These are phyloP conservation scores for Ustilago trichophora DNA, from an alignment of 1,284 basidiomycete genomes.

Conservation along the genomic window DNA sequence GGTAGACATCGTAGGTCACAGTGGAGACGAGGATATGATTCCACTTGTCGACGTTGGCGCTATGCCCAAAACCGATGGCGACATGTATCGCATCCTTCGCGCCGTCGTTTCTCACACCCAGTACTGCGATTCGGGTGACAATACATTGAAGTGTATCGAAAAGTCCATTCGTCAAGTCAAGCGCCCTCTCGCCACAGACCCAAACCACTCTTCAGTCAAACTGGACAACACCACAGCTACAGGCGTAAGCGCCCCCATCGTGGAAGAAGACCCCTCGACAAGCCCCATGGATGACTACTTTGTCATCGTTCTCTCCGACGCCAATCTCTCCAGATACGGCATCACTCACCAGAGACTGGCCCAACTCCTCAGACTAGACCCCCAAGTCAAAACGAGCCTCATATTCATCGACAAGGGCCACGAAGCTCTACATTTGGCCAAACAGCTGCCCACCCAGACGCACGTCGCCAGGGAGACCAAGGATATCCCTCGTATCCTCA, in stretches of 20 bases:
- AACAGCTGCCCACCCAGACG: conserved; percentile 56
- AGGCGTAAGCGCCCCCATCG: conserved; percentile 14
- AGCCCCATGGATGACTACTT: conserved; percentile 66
- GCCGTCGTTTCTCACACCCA: conserved; percentile 58
- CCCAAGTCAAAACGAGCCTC: conserved; percentile 61
- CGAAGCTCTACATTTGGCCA: conserved; percentile 49
- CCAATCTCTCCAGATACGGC: conserved; percentile 66
- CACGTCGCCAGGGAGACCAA: conserved; percentile 57
- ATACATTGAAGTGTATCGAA: conserved; percentile 54
- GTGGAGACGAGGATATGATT: conserved; percentile 64
- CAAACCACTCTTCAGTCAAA: not conserved
- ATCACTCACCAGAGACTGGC: conserved; percentile 59
- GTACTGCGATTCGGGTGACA: conserved; percentile 56
- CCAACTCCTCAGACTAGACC: conserved; percentile 44
- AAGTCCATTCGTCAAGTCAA: conserved; percentile 51
- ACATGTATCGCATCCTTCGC: conserved; percentile 59
- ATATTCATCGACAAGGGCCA: conserved; percentile 63
- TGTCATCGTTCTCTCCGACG: conserved; percentile 67
- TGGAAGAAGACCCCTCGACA: conserved; percentile 18
- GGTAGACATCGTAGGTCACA: conserved; percentile 66
- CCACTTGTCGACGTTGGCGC: conserved; percentile 54
- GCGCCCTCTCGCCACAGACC: conserved; percentile 11
- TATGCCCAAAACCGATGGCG: conserved; percentile 59
- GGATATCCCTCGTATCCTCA: conserved; percentile 57
- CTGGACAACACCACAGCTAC: conserved; percentile 18